These are phyloP conservation scores for Phycomyces nitens DNA, from an alignment of 192 early-diverging fungal species.

Conservation along the genomic window DNA sequence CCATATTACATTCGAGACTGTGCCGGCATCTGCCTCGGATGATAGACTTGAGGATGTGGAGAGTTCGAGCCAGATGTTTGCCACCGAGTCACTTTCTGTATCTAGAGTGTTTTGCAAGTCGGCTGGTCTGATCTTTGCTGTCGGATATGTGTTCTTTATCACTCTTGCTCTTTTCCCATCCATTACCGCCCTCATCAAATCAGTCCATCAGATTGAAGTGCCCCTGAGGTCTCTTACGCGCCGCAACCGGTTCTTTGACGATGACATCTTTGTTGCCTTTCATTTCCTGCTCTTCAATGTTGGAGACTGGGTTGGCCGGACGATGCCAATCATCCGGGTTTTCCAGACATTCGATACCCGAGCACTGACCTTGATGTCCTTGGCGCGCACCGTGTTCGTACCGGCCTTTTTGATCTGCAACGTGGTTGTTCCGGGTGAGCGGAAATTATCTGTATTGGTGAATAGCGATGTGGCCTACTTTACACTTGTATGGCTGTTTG, in stretches of 20 bases:
- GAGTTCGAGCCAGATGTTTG: neutral
- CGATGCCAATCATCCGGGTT: slow-evolving; percentile 43
- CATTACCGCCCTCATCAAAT: slow-evolving; percentile 65
- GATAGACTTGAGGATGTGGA: neutral
- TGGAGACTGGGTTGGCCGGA: slow-evolving; percentile 69
- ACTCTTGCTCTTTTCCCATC: slow-evolving; percentile 75
- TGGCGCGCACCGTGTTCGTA: slow-evolving; percentile 55
- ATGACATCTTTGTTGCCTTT: slow-evolving; percentile 62
- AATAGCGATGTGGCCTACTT: slow-evolving; percentile 48
- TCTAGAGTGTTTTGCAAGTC: slow-evolving; percentile 17
- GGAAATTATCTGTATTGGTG: slow-evolving; percentile 40
- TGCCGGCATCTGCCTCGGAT: slow-evolving; percentile 1
- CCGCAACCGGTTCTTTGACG: slow-evolving; percentile 38
- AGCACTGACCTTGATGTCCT: slow-evolving; percentile 41
- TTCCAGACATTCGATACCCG: slow-evolving; percentile 46
- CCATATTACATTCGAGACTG: slow-evolving; percentile 19
- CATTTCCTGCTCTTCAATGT: slow-evolving; percentile 73
- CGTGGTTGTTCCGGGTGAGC: slow-evolving; percentile 40
- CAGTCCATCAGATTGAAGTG: slow-evolving; percentile 25
- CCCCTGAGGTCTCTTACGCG: neutral
- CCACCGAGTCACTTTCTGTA: slow-evolving; percentile 2
- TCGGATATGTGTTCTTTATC: slow-evolving; percentile 58
- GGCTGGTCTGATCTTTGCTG: slow-evolving; percentile 40
- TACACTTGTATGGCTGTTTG: slow-evolving; percentile 52
- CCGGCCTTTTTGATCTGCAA: slow-evolving; percentile 71